phyloP scores from a whole-genome alignment of 2,329 filamentous ascomycete genomes.

The Emergomyces pasteurianus region DNA sequence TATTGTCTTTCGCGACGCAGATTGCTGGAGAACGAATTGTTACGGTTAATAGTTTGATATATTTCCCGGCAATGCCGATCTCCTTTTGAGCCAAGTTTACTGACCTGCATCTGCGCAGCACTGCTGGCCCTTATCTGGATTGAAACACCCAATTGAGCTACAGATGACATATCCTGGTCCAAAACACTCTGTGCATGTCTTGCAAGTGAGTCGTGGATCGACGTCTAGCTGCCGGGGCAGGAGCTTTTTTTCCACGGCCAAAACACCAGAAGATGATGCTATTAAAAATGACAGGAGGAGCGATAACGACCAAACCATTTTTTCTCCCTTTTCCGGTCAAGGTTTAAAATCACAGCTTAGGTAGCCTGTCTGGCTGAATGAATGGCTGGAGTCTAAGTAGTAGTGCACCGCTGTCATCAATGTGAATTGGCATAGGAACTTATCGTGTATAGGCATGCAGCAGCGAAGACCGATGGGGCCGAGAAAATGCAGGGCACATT shows the following conservation, averaged over 20 bases:
- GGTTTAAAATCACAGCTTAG: background rate
- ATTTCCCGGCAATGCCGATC: background rate
- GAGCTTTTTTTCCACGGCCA: background rate
- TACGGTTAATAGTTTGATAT: background rate
- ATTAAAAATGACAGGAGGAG: background rate
- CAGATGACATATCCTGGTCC: slow-evolving; percentile 2
- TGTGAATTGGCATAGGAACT: background rate
- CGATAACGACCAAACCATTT: background rate
- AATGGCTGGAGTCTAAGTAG: background rate
- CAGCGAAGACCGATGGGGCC: background rate
- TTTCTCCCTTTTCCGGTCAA: background rate
- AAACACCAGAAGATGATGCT: background rate
- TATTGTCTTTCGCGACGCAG: slow-evolving; percentile 4
- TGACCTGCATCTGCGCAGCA: slow-evolving; percentile 3
- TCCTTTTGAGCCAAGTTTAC: background rate
- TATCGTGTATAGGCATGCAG: too few relatives aligned
- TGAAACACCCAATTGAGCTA: background rate
- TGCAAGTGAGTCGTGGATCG: background rate
- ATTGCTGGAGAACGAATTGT: background rate
- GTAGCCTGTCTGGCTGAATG: background rate
- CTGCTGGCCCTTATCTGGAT: slow-evolving; percentile 1
- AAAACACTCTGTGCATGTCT: slow-evolving; percentile 6
- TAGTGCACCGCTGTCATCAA: background rate
- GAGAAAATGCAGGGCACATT: background rate
- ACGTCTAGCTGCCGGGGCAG: background rate